Evolutionary conservation across 805 yeast genomes (phyloP).

Genomic region (Candida loeiensis): DNA sequence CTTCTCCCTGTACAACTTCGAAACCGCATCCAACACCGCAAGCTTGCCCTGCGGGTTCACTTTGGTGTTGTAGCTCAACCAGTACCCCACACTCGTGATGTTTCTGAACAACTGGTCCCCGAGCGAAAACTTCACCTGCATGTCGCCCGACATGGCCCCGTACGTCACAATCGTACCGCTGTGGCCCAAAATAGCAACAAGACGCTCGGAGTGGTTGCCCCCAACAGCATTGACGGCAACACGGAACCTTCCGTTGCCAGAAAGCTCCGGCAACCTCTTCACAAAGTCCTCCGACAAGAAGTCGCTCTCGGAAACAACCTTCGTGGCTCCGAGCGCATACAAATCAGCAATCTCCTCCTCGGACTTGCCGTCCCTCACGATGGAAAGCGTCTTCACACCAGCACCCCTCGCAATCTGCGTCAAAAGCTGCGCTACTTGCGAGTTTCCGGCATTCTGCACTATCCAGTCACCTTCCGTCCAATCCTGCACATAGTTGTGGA

Average conservation of each 20-base stretch:
- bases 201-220: conserved; percentile 19
- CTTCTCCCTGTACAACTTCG: conserved; percentile 45
- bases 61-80: conserved; percentile 27
- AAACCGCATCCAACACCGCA: conserved; percentile 50
- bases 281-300: conserved; percentile 18
- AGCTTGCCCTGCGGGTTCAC: conserved; percentile 55
- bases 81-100: conserved; percentile 27
- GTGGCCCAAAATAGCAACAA: conserved; percentile 24
- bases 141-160: conserved; percentile 20
- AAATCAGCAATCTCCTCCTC: conserved; percentile 21
- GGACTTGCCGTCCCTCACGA: conserved; percentile 28
- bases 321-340: conserved; percentile 28
- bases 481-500: conserved; percentile 18
- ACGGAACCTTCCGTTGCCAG: conserved; percentile 21
- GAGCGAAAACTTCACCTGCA: conserved; percentile 18
- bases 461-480: conserved; percentile 30
- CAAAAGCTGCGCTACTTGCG: conserved; percentile 30
- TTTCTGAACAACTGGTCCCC: conserved; percentile 29
- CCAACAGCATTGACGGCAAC: conserved; percentile 34
- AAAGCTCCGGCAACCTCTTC: conserved; percentile 13
- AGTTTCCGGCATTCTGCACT: conserved; percentile 32
- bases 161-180: conserved; percentile 29
- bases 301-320: conserved; percentile 27
- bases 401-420: conserved; percentile 25
- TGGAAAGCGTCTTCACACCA: conserved; percentile 26